Evolutionary conservation across 352 stramenopile species (phyloP).

Genomic region (Salisapilia sapeloensis): DNA sequence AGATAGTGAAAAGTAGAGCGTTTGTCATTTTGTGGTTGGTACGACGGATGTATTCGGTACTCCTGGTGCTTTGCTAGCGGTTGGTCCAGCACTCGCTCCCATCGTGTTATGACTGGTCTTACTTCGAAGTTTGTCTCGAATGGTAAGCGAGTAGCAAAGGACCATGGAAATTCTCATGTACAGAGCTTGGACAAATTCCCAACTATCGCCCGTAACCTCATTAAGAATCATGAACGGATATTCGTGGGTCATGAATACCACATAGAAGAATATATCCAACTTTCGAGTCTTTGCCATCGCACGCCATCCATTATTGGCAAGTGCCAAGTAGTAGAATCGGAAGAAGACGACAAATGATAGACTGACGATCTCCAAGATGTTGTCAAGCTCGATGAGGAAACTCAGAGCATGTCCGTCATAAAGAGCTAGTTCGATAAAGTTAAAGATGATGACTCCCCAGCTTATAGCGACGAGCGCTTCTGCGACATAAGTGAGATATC

Average conservation of each 20-base stretch:
- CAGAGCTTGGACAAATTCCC: constrained; percentile 3
- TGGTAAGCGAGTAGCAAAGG: constrained; percentile 2
- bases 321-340: constrained; percentile 5
- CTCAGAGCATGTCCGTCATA: neutral
- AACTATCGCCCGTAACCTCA: constrained; percentile 1
- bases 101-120: too few species aligned
- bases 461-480: constrained; percentile 4
- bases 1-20: too few species aligned
- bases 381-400: constrained; percentile 1
- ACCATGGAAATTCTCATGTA: constrained; percentile 3
- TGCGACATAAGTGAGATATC: neutral
- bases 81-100: too few species aligned
- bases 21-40: too few species aligned
- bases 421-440: constrained; percentile 2
- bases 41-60: too few species aligned
- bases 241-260: constrained; percentile 5
- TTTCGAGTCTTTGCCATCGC: constrained; percentile 1
- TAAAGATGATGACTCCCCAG: constrained; percentile 1
- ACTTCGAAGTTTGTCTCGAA: constrained; percentile 2
- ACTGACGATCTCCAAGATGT: constrained; percentile 1
- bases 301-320: constrained; percentile 1
- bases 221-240: constrained; percentile 5
- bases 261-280: constrained; percentile 4
- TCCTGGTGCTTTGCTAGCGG: too few species aligned
- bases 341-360: constrained; percentile 6